Evolutionary conservation across 2,329 filamentous ascomycete species (phyloP).

Genomic region (Ascocoryne sarcoides): DNA sequence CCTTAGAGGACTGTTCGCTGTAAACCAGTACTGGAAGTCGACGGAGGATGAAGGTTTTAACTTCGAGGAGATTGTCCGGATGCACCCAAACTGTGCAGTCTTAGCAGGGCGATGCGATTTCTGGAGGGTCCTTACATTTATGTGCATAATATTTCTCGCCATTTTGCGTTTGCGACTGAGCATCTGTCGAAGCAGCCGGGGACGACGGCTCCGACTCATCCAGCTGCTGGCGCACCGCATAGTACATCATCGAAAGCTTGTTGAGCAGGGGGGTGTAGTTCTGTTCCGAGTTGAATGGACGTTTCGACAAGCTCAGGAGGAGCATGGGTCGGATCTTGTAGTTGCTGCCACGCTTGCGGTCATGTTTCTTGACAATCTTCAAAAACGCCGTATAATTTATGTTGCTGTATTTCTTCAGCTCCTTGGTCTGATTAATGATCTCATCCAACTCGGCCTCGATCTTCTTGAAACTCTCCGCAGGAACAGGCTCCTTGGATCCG

Average conservation of each 20-base stretch:
- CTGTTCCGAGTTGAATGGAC: slow-evolving; percentile 86
- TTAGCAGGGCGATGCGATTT: too few species aligned
- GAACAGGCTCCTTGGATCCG: slow-evolving; percentile 38
- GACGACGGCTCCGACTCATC: slow-evolving; percentile 42
- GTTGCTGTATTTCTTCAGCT: slow-evolving; percentile 89
- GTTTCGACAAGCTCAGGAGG: slow-evolving; percentile 77
- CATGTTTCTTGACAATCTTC: slow-evolving; percentile 98
- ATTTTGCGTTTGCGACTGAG: slow-evolving; percentile 47
- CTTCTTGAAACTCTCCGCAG: slow-evolving; percentile 51
- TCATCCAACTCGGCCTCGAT: slow-evolving; percentile 72
- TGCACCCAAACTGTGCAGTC: slow-evolving; percentile 75
- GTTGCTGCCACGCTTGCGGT: slow-evolving; percentile 76
- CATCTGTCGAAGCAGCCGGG: slow-evolving; percentile 30
- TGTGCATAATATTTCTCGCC: slow-evolving; percentile 73
- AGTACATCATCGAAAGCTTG: slow-evolving; percentile 91
- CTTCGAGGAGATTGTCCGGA: slow-evolving; percentile 87
- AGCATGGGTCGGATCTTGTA: slow-evolving; percentile 90
- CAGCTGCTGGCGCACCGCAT: slow-evolving; percentile 78
- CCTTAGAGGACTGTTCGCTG: slow-evolving; percentile 76
- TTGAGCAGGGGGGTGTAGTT: slow-evolving; percentile 86
- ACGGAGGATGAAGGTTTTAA: slow-evolving; percentile 91
- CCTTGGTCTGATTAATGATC: slow-evolving; percentile 84
- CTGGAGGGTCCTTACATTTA: slow-evolving; percentile 55
- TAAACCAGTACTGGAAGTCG: slow-evolving; percentile 88
- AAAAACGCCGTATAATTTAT: slow-evolving; percentile 97